Evolutionary conservation across 1,139 yeast genomes (phyloP).

Genomic region (Blastobotrys illinoisensis): DNA sequence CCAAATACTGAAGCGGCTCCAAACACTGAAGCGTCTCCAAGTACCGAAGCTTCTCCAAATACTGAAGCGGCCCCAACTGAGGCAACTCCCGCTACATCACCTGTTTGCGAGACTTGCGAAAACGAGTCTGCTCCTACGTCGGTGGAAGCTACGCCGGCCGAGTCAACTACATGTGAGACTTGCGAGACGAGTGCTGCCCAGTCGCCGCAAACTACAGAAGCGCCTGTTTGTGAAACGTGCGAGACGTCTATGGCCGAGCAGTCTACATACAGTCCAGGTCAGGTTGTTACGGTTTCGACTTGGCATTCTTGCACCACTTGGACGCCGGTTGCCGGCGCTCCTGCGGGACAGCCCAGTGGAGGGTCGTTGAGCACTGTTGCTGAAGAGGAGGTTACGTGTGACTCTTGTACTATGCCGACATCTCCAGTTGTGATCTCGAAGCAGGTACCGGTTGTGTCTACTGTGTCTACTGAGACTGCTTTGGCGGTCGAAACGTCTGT

Average conservation of each 20-base stretch:
- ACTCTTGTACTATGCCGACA: too few species aligned
- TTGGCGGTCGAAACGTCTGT: too few species aligned
- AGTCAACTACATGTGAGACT: background rate
- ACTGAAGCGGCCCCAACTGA: too few species aligned
- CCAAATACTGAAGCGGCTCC: too few species aligned
- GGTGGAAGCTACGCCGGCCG: background rate
- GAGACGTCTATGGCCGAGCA: background rate
- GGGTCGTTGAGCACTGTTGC: background rate
- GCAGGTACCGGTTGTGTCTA: too few species aligned
- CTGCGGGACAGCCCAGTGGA: background rate
- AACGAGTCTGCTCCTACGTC: background rate
- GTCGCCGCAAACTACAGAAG: background rate
- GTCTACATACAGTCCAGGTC: background rate
- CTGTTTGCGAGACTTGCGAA: background rate
- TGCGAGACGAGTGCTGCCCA: background rate
- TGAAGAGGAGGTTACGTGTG: background rate
- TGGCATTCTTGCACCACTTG: constrained; percentile 5
- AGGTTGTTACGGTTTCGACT: background rate
- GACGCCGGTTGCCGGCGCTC: background rate
- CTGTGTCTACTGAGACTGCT: too few species aligned
- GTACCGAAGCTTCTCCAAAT: too few species aligned
- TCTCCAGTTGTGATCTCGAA: too few species aligned
- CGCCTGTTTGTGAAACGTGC: background rate
- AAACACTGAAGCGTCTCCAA: too few species aligned
- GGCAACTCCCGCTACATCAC: background rate